Percentiles rank a stretch among this genome's conserved stretches.
phyloP scores from a whole-genome alignment of 768 basidiomycete species.

The Boletus subparvulus region DNA sequence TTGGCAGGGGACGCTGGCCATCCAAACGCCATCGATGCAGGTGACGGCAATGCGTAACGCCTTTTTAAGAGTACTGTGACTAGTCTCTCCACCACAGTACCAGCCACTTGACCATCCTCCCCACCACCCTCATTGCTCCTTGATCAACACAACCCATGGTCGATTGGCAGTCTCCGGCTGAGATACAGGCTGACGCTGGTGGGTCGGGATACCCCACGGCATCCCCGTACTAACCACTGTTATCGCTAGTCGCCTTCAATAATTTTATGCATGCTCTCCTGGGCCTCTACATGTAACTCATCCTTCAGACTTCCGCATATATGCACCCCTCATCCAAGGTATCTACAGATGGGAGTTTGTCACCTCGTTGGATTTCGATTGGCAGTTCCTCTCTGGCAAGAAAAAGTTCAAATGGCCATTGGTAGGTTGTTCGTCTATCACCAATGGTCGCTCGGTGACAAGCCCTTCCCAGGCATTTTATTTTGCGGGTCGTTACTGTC shows the following conservation, averaged over 20 bases:
- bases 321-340: constrained; percentile 2
- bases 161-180: constrained; percentile 52
- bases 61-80: constrained; percentile 8
- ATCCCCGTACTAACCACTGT: constrained; percentile 8
- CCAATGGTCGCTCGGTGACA: neutral
- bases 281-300: constrained; percentile 57
- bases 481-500: constrained; percentile 65
- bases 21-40: constrained; percentile 18
- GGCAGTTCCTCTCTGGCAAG: constrained; percentile 56
- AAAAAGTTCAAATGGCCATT: constrained; percentile 66
- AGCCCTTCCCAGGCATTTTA: constrained; percentile 52
- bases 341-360: constrained; percentile 62
- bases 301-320: constrained; percentile 1
- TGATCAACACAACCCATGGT: constrained; percentile 41
- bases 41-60: constrained; percentile 2
- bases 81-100: neutral
- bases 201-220: constrained; percentile 1
- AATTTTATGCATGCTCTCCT: constrained; percentile 61
- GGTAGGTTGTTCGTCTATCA: constrained; percentile 35
- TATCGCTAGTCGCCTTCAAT: constrained; percentile 33
- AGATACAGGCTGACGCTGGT: constrained; percentile 51
- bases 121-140: constrained; percentile 1
- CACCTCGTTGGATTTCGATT: constrained; percentile 63
- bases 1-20: constrained; percentile 7
- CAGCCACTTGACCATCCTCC: neutral